phyloP scores from a whole-genome alignment of 1,284 basidiomycete species.

The Sanghuangporus baumii region DNA sequence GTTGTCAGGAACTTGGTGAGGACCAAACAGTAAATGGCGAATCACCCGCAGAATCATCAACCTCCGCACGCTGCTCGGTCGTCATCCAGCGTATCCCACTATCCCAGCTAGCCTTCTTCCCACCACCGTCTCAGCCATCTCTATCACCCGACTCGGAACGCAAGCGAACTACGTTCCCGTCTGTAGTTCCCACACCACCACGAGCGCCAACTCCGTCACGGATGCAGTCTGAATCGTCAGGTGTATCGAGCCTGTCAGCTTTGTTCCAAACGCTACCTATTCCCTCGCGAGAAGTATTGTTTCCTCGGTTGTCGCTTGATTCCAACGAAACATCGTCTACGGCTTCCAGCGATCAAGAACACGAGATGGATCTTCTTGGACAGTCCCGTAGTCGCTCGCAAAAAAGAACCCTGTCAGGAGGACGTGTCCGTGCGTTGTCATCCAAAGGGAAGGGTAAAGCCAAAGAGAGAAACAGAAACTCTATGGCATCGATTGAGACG shows the following conservation, averaged over 20 bases:
- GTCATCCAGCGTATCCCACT: constrained; percentile 46
- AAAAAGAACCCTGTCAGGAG: constrained; percentile 1
- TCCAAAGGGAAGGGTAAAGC: background rate
- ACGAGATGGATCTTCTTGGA: constrained; percentile 16
- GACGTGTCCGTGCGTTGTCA: background rate
- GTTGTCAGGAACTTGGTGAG: constrained; percentile 21
- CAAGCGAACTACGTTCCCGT: background rate
- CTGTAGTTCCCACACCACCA: background rate
- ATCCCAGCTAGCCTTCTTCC: constrained; percentile 56
- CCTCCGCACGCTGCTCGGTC: constrained; percentile 23
- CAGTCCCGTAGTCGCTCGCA: background rate
- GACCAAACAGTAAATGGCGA: constrained; percentile 19
- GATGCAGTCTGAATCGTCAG: constrained; percentile 2
- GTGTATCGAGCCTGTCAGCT: background rate
- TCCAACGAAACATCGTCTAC: constrained; percentile 11
- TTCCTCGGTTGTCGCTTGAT: constrained; percentile 8
- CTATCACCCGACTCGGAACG: constrained; percentile 15
- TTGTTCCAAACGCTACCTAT: constrained; percentile 5
- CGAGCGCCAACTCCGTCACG: background rate
- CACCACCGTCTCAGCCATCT: constrained; percentile 36
- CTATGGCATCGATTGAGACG: background rate
- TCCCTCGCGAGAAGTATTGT: constrained; percentile 1
- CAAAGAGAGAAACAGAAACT: background rate
- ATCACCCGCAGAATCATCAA: constrained; percentile 6
- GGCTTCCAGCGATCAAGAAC: constrained; percentile 17